These are phyloP conservation scores for Thraustochytrium striatum DNA, from an alignment of 352 stramenopile genomes.

Conservation along the genomic window DNA sequence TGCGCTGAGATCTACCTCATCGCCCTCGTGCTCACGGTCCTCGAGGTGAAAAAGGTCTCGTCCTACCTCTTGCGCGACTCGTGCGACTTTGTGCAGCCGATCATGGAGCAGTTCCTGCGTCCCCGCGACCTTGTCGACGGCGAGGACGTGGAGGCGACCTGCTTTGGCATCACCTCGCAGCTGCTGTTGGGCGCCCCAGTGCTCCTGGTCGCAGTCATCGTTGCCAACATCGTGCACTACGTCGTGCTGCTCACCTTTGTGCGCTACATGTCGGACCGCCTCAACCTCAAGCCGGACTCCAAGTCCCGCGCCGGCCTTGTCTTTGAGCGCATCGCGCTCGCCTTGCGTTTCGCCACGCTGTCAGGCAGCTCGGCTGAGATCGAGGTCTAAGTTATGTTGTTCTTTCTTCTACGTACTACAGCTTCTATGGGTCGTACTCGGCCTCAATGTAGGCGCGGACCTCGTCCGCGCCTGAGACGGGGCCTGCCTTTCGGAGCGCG, in stretches of 20 bases:
- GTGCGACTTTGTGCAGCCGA: neutral
- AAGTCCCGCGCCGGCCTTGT: no score
- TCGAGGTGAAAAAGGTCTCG: neutral
- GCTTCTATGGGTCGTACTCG: no score
- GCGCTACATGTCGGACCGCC: neutral
- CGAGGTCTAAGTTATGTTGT: neutral
- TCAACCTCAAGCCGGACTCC: no score
- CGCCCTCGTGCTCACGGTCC: neutral
- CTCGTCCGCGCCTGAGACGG: no score
- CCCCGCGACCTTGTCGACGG: constrained; percentile 1
- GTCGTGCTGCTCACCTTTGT: neutral
- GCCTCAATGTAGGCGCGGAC: no score
- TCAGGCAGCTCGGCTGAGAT: neutral
- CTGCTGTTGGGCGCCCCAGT: neutral
- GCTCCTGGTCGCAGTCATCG: neutral
- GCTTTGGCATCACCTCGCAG: neutral
- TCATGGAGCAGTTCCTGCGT: neutral
- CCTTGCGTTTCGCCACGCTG: neutral
- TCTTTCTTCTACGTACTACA: no score
- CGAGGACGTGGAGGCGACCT: neutral
- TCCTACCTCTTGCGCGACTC: neutral
- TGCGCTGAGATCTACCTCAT: neutral
- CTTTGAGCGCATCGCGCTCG: no score
- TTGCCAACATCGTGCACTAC: neutral
- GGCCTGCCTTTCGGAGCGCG: no score